Percentiles rank a stretch among this genome's conserved stretches.
phyloP scores from a whole-genome alignment of 176 grass and related monocot species.

The Melocanna baccifera region DNA sequence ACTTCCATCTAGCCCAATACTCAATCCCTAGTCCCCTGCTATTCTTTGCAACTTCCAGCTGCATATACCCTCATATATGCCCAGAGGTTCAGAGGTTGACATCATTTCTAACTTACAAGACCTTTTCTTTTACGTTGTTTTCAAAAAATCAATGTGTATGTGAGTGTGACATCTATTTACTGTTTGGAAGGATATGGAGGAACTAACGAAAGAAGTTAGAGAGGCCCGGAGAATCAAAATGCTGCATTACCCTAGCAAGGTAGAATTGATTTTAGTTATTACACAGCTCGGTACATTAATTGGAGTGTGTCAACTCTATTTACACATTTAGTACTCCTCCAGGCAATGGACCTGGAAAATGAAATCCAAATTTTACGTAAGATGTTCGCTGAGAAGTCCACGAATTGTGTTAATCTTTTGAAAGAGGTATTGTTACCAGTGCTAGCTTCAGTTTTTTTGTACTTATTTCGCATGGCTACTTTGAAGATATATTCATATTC shows the following conservation, averaged over 20 bases:
- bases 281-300: neutral
- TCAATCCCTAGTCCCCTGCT: neutral
- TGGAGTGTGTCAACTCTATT: neutral
- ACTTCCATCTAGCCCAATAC: neutral
- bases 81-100: neutral
- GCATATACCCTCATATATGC: neutral
- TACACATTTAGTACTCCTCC: slow-evolving; percentile 9
- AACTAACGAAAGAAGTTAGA: slow-evolving; percentile 78
- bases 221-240: slow-evolving; percentile 91
- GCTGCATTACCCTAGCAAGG: slow-evolving; percentile 89
- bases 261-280: slow-evolving; percentile 18
- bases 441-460: neutral
- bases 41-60: neutral
- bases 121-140: neutral
- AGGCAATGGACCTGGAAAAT: slow-evolving; percentile 94
- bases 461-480: neutral
- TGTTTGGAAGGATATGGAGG: slow-evolving; percentile 58
- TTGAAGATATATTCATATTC: slow-evolving; percentile 3
- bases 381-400: slow-evolving; percentile 56
- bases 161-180: neutral
- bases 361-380: slow-evolving; percentile 65
- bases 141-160: neutral
- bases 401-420: slow-evolving; percentile 64
- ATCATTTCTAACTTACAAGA: neutral
- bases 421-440: slow-evolving; percentile 66